Percentiles rank a stretch among this genome's conserved stretches.
These are phyloP conservation scores for Domatiomyces globalis DNA, from an alignment of 2,329 filamentous ascomycete genomes.

Conservation along the genomic window DNA sequence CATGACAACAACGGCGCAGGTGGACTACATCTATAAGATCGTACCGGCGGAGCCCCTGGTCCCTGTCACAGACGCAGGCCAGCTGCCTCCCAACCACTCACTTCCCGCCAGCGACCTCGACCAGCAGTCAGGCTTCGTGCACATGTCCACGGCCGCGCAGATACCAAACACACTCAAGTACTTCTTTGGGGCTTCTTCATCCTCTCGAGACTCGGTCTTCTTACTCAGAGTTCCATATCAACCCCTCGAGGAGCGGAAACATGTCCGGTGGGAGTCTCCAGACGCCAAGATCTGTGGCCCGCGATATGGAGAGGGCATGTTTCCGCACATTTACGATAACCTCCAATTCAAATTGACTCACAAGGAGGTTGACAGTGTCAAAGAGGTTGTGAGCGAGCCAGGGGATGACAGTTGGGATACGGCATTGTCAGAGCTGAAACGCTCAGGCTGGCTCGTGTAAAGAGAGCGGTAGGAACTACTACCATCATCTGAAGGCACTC, in stretches of 20 bases:
- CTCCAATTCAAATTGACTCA: slow-evolving; percentile 1
- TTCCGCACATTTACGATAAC: slow-evolving; percentile 17
- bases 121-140: slow-evolving; percentile 25
- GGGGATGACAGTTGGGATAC: not conserved
- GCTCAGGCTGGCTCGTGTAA: not conserved
- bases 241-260: slow-evolving; percentile 17
- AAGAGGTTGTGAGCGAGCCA: not conserved
- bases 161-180: slow-evolving; percentile 26
- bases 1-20: too few relatives aligned
- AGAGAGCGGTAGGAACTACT: too few relatives aligned
- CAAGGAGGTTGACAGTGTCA: slow-evolving; percentile 1
- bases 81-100: slow-evolving; percentile 19
- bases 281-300: slow-evolving; percentile 25
- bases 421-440: not conserved
- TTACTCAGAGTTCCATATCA: slow-evolving; percentile 22
- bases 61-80: slow-evolving; percentile 15
- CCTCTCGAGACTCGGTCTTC: slow-evolving; percentile 19
- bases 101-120: slow-evolving; percentile 27
- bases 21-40: slow-evolving; percentile 26
- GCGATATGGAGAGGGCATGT: slow-evolving; percentile 26
- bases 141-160: slow-evolving; percentile 26
- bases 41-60: slow-evolving; percentile 24
- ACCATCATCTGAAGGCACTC: too few relatives aligned
- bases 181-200: slow-evolving; percentile 26
- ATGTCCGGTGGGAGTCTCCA: slow-evolving; percentile 27